Base-by-base conservation (phyloP, 805 yeast genomes). In the Saccharomycopsis guyanensis region DNA sequence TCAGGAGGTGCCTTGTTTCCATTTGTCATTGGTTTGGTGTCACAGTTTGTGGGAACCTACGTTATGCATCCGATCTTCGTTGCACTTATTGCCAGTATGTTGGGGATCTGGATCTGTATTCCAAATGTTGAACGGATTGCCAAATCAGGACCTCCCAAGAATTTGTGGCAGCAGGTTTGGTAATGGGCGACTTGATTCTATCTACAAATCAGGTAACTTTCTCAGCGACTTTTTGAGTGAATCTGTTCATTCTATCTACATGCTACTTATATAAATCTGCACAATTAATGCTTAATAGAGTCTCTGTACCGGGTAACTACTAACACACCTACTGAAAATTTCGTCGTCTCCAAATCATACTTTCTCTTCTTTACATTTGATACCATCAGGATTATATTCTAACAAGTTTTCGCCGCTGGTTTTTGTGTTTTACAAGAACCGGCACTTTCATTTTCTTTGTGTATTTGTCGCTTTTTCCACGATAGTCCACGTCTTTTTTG, bases 1-100 rank as follows among this genome's bases (percentile, higher is more conserved):
- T 66, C 74, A 18, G 81, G 81, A 15, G 81, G 80, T n/a, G 76
- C 79, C 2, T 55, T 75, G 3, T 66, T 73, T 47, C 80, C 80
- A 23, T 75, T 75, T 53, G 39, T 73, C 13, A 72, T 74, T 13
- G 81, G 81, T 32, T 57, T 75, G 43, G 59, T 72, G 15, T 65
- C 76, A 3, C 70, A 74, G 55, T 59, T 48, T 40, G 57, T 56
- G 3, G 78, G 78, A 2, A 66, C 79, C 0, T 75, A 52, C 52
- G 74, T 73, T 2, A 69, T 75, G 27, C 66, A 73, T 59, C 80
- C 81, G 3, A 59, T 70, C 19, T 65, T 71, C 43, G 57, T 75
- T 8, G 65, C 59, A 0, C 58, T 72, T 31, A 66, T 66, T 45
- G 43, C 55, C 1, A 45, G 55, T 3, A 68, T 72, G 62, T 35